phyloP scores from a whole-genome alignment of 805 yeast genomes.

The Saturnispora zaruensis region DNA sequence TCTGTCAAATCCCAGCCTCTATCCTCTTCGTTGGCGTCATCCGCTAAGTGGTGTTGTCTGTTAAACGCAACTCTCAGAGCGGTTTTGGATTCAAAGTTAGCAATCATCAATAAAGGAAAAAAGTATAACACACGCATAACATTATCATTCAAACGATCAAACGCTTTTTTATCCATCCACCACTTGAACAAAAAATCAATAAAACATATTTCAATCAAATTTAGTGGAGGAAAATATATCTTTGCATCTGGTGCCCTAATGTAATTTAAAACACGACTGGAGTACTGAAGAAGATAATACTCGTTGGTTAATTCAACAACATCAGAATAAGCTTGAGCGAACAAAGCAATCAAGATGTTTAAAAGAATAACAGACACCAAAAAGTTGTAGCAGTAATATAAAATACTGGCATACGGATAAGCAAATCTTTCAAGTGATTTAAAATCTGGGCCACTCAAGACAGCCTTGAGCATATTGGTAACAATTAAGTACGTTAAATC shows the following conservation, averaged over 20 bases:
- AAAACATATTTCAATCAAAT: slow-evolving; percentile 55
- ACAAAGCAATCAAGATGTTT: slow-evolving; percentile 78
- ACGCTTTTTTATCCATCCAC: slow-evolving; percentile 28
- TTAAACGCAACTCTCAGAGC: slow-evolving; percentile 70
- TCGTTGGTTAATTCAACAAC: slow-evolving; percentile 77
- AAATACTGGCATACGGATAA: slow-evolving; percentile 75
- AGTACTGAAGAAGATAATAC: slow-evolving; percentile 76
- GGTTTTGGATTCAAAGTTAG: slow-evolving; percentile 53
- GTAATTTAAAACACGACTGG: slow-evolving; percentile 75
- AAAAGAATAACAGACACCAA: slow-evolving; percentile 65
- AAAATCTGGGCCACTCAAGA: slow-evolving; percentile 69
- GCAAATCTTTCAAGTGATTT: slow-evolving; percentile 62
- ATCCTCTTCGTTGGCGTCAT: slow-evolving; percentile 73
- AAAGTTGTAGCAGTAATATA: slow-evolving; percentile 72
- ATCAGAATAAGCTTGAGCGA: slow-evolving; percentile 73
- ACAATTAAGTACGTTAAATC: slow-evolving; percentile 64
- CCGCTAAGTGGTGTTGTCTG: slow-evolving; percentile 51
- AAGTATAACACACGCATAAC: slow-evolving; percentile 61
- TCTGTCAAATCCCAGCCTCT: slow-evolving; percentile 79
- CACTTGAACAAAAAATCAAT: slow-evolving; percentile 37
- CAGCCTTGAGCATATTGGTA: slow-evolving; percentile 57
- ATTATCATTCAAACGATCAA: slow-evolving; percentile 36
- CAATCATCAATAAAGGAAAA: slow-evolving; percentile 54
- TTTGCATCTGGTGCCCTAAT: slow-evolving; percentile 84
- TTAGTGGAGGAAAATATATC: slow-evolving; percentile 79